These are phyloP conservation scores for Selaginella tamariscina DNA, from an alignment of 75 land plant species.

Conservation along the genomic window DNA sequence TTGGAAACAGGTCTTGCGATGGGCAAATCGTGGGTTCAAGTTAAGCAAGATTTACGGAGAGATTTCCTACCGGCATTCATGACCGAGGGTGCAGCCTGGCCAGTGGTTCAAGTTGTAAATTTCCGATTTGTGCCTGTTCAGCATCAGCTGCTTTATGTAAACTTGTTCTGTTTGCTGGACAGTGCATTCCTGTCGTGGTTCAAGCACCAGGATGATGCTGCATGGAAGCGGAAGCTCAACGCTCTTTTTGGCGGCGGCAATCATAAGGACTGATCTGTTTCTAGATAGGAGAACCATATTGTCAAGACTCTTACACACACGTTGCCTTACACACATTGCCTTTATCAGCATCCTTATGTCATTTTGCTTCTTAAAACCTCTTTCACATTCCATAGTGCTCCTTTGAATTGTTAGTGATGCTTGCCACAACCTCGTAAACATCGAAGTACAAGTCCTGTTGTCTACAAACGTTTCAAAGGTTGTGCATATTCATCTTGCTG, in stretches of 20 bases:
- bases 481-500: too few species aligned
- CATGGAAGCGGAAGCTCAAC: slow-evolving; percentile 48
- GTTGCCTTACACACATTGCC: too few species aligned
- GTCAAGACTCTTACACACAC: too few species aligned
- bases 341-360: too few species aligned
- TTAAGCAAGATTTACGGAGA: slow-evolving; percentile 67
- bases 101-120: slow-evolving; percentile 62
- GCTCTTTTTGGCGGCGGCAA: background rate
- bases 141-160: slow-evolving; percentile 87
- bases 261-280: too few species aligned
- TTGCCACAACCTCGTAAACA: too few species aligned
- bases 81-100: slow-evolving; percentile 67
- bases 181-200: slow-evolving; percentile 93
- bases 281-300: too few species aligned
- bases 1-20: slow-evolving; percentile 54
- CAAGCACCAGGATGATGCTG: slow-evolving; percentile 90
- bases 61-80: slow-evolving; percentile 86
- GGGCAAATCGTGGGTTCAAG: slow-evolving; percentile 45
- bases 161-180: slow-evolving; percentile 82
- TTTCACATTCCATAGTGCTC: too few species aligned
- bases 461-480: too few species aligned
- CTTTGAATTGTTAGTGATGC: too few species aligned
- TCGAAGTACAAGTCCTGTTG: too few species aligned
- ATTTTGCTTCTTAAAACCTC: too few species aligned
- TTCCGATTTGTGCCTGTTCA: slow-evolving; percentile 85